Evolutionary conservation across 1,284 basidiomycete species (phyloP), one percentile per base, ranked within the genome.

Genomic region (Puccinia horiana): DNA sequence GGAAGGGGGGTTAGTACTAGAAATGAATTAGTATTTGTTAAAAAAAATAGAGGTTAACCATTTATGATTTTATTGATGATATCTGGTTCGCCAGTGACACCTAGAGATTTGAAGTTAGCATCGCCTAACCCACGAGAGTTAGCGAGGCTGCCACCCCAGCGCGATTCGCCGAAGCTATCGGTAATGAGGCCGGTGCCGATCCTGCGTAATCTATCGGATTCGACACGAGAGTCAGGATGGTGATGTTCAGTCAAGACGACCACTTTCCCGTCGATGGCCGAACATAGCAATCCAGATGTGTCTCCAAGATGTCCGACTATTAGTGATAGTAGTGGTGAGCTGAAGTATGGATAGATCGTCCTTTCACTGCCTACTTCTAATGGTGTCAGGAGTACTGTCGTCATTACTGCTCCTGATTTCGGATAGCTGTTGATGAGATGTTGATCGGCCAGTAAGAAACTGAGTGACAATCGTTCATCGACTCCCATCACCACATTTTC

Each of bases 81-180:
- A 86, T 98, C 94, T 3, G 97, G 96, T 87, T 99, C 96, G 42
- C 93, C 93, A 0, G 96, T 98, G 5, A 99, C 93, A 0, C 95
- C 96, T 83, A 92, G 92, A 44, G 90, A 91, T 87, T 98, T 98
- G 89, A 91, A 98, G 83, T 92, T 91, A 47, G 94, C 90, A 86
- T 99, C 97, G 44, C 96, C 96, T 77, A 99, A 90, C 91, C 93
- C 93, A 86, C 96, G 89, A 12, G 97, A 98, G 85, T 98, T 99
- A 65, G 93, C 94, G 29, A 99, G 89, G 0, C 92, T 94, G 11
- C 96, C 96, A 92, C 98, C 98, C 95, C 95, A 98, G 61, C 93
- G 76, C 18, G 77, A 83, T 89, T 99, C 96, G 47, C 97, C 96
- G 86, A 95, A 99, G 4, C 94, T 95, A 87, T 99, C 96, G 5